Conservation (phyloP, 495 filamentous ascomycete species). For the Aspergillus baeticus region DNA sequence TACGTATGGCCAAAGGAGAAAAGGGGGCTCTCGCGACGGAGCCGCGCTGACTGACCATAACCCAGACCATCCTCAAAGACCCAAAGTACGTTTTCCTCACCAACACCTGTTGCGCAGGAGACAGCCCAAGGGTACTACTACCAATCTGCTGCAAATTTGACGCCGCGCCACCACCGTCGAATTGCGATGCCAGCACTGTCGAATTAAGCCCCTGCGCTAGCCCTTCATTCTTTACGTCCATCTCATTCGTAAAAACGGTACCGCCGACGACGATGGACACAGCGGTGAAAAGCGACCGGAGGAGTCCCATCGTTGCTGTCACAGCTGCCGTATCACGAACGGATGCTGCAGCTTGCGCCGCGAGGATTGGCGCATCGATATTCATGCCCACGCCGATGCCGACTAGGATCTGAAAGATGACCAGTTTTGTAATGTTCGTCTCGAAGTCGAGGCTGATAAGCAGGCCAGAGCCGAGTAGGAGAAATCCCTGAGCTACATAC, state of each 20-base stretch:
- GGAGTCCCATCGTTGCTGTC: no score
- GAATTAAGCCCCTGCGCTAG: no score
- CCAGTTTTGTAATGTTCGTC: neutral
- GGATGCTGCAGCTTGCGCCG: constrained; percentile 14
- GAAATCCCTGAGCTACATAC: neutral
- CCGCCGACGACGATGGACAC: no score
- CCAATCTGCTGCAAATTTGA: no score
- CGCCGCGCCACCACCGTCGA: no score
- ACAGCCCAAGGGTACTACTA: no score
- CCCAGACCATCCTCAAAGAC: neutral
- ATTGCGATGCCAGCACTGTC: no score
- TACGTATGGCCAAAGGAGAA: no score
- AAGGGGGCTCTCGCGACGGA: no score
- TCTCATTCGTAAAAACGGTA: no score
- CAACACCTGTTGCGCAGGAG: neutral
- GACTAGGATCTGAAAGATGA: constrained; percentile 5
- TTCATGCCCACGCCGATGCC: constrained; percentile 19
- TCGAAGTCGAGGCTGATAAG: neutral
- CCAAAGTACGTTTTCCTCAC: constrained; percentile 2
- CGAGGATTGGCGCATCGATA: constrained; percentile 23
- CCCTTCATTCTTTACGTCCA: no score
- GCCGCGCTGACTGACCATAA: neutral
- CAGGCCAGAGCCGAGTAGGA: neutral
- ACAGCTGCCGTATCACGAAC: constrained; percentile 6
- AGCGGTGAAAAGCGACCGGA: no score